A percentile compares a stretch with the other conserved stretches of the same genome.
Evolutionary conservation across 805 yeast genomes (phyloP).

Genomic region (Kodamaea laetipori): DNA sequence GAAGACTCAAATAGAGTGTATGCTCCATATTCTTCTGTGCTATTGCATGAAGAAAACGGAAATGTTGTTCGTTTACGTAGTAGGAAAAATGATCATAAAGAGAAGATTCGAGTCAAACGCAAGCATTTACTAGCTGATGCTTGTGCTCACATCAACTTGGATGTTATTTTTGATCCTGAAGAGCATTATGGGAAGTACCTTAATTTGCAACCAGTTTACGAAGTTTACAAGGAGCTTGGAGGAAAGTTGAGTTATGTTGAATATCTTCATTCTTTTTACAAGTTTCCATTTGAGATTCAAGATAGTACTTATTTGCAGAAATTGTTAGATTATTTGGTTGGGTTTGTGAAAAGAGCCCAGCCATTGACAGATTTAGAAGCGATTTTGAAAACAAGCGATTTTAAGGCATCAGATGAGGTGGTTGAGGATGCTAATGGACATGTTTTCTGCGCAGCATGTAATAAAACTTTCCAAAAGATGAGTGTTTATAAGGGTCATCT

Average conservation of each 20-base stretch:
- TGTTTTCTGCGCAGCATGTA: slow-evolving; percentile 65
- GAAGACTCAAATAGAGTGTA: slow-evolving; percentile 17
- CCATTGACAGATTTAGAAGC: slow-evolving; percentile 45
- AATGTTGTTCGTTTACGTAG: slow-evolving; percentile 22
- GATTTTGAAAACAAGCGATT: slow-evolving; percentile 11
- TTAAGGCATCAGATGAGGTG: not conserved
- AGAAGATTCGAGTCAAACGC: slow-evolving; percentile 26
- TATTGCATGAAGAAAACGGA: slow-evolving; percentile 13
- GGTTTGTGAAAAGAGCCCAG: slow-evolving; percentile 47
- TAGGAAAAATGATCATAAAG: slow-evolving; percentile 13
- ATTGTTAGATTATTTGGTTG: slow-evolving; percentile 51
- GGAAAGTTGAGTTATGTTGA: slow-evolving; percentile 45
- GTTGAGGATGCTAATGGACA: slow-evolving; percentile 22
- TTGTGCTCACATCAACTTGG: slow-evolving; percentile 51
- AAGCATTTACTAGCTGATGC: slow-evolving; percentile 50
- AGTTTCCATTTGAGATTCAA: slow-evolving; percentile 27
- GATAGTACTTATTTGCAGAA: slow-evolving; percentile 46
- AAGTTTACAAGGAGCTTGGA: slow-evolving; percentile 51
- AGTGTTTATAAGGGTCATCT: slow-evolving; percentile 72
- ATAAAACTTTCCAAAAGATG: slow-evolving; percentile 59
- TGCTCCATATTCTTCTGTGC: slow-evolving; percentile 29
- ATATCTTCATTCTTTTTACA: slow-evolving; percentile 50
- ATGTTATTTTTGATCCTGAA: slow-evolving; percentile 52
- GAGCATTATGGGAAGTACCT: slow-evolving; percentile 68
- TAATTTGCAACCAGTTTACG: slow-evolving; percentile 57